Evolutionary conservation across 345 rosid genomes (phyloP), one percentile per base, ranked within the genome.

Genomic region (Cochlearia excelsa): DNA sequence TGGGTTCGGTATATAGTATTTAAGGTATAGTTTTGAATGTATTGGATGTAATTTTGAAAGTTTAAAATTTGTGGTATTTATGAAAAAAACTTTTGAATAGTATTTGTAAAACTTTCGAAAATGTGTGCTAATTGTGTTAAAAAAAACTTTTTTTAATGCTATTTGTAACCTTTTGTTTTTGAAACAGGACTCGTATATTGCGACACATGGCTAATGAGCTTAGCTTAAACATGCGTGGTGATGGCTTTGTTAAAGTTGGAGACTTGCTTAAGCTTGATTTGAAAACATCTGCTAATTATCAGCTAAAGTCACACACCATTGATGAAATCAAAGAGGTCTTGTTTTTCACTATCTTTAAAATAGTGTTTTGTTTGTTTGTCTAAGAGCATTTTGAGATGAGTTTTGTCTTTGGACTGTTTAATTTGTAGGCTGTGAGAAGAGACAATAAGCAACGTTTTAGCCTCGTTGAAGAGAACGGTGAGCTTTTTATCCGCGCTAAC

Each of bases 241-340:
- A 92, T 80, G 99, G 97, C 8, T 89, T 57, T 73, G 89, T 86
- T 65, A 86, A 76, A 74, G 94, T 84, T 67, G 73, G 75, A 50
- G 98, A 88, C 57, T 72, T 92, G 9, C 79, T 88, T 38, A 72
- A 72, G 71, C 78, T 92, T 47, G 78, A 86, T 55, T 30, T 86
- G 75, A 92, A 83, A 78, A 84, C 97, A 4, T 67, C 70, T 7
- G 95, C 94, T 39, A 73, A 85, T 49, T 4, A 83, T 59, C 91
- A 85, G 4, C 61, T 92, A 60, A 80, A 75, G 31, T 80, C 84
- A 3, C 97, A 88, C 66, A 80, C 86, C 0, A 50, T 78, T 72
- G 95, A 88, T 70, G 96, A 88, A 3, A 68, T 91, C 64, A 82
- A 51, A 72, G 95, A 88, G 95, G 98, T 88, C 49, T 37, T 7